phyloP scores from a whole-genome alignment of 2,329 filamentous ascomycete species.

The Arachnomyces sp. region DNA sequence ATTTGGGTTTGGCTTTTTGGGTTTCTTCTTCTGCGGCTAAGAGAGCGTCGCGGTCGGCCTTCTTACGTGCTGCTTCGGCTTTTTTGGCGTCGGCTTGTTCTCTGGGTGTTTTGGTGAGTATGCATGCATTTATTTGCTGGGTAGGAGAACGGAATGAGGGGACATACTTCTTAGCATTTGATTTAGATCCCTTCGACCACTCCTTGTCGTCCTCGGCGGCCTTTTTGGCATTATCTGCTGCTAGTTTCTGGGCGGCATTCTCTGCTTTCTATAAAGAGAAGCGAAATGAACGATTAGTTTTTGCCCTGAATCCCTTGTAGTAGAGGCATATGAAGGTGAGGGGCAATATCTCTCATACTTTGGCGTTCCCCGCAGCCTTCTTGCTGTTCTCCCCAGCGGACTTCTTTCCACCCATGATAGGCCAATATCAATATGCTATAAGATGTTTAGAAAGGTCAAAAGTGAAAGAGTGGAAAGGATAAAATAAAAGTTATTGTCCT shows the following conservation, averaged over 20 bases:
- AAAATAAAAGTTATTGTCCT: too few relatives aligned
- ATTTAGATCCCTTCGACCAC: slow-evolving; percentile 83
- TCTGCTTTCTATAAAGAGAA: slow-evolving; percentile 66
- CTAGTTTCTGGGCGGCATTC: slow-evolving; percentile 69
- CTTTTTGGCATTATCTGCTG: slow-evolving; percentile 57
- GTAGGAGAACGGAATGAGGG: neutral
- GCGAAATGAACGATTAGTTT: slow-evolving; percentile 9
- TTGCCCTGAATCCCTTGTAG: slow-evolving; percentile 6
- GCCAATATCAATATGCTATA: neutral
- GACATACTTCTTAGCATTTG: slow-evolving; percentile 73
- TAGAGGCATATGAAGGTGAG: slow-evolving; percentile 21
- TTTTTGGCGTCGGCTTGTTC: slow-evolving; percentile 79
- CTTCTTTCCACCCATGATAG: slow-evolving; percentile 64
- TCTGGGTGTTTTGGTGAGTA: slow-evolving; percentile 39
- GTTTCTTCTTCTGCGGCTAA: slow-evolving; percentile 73
- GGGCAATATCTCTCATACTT: slow-evolving; percentile 25
- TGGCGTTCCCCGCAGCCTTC: slow-evolving; percentile 78
- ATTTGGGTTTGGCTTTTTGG: slow-evolving; percentile 53
- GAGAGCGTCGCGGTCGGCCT: slow-evolving; percentile 81
- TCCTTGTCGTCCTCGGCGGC: slow-evolving; percentile 62
- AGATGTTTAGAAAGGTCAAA: neutral
- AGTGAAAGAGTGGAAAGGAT: neutral
- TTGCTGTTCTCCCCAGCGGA: slow-evolving; percentile 65
- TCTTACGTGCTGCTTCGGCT: slow-evolving; percentile 74
- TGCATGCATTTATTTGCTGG: neutral